phyloP scores from a whole-genome alignment of 202 grass and related monocot species.

The Setaria italica region DNA sequence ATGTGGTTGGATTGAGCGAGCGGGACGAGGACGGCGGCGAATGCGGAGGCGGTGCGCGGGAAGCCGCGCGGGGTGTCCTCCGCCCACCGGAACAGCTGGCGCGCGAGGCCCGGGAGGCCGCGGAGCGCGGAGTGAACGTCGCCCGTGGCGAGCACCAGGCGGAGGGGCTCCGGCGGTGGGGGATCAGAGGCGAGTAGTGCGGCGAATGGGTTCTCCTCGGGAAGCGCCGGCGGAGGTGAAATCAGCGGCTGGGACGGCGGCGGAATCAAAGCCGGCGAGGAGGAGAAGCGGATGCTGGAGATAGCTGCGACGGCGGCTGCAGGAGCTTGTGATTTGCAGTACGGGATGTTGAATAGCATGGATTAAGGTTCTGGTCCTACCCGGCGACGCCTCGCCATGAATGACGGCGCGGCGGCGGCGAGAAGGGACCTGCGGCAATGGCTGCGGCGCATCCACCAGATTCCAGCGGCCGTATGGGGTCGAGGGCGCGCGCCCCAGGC shows the following conservation, averaged over 20 bases:
- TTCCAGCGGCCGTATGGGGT: conserved; percentile 36
- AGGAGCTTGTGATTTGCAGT: conserved; percentile 54
- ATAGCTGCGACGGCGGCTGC: conserved; percentile 41
- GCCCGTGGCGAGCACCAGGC: conserved; percentile 46
- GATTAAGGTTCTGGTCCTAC: conserved; percentile 52
- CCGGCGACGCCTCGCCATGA: conserved; percentile 66
- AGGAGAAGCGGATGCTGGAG: conserved; percentile 45
- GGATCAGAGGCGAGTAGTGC: conserved; percentile 51
- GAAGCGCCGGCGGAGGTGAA: conserved; percentile 23
- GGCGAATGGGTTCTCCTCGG: conserved; percentile 42
- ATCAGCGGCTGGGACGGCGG: conserved; percentile 11
- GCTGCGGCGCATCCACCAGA: conserved; percentile 31
- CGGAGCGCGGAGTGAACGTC: conserved; percentile 62
- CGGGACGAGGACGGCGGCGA: conserved; percentile 66
- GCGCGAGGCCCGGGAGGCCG: conserved; percentile 55
- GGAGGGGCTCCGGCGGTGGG: conserved; percentile 50
- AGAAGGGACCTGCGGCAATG: conserved; percentile 19
- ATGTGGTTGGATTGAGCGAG: conserved; percentile 53
- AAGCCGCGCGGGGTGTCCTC: conserved; percentile 67
- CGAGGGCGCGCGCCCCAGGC: conserved; percentile 37
- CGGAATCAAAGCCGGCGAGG: conserved; percentile 36
- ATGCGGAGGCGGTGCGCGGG: conserved; percentile 61
- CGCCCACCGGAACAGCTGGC: conserved; percentile 79
- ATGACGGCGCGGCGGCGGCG: conserved; percentile 48
- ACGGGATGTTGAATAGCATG: conserved; percentile 64